Conservation (phyloP, 495 filamentous ascomycete species). For the Aspergillus biplanus region DNA sequence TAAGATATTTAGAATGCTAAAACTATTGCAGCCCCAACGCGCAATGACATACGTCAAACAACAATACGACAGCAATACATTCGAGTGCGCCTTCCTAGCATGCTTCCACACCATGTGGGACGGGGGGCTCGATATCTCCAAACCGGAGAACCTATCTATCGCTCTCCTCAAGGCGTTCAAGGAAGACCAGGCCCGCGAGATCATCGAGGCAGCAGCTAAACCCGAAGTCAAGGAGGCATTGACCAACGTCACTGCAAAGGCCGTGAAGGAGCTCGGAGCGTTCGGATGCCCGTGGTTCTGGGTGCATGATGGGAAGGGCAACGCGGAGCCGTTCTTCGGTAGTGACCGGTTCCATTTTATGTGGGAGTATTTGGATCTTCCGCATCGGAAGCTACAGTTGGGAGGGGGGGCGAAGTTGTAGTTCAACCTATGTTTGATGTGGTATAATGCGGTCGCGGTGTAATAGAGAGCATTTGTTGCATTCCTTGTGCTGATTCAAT, state of each 20-base stretch:
- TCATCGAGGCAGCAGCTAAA: constrained; percentile 51
- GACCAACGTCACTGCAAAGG: constrained; percentile 59
- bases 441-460: too few species aligned
- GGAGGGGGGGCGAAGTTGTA: not conserved
- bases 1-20: too few species aligned
- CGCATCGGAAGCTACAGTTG: constrained; percentile 36
- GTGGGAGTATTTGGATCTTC: constrained; percentile 45
- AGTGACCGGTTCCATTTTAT: constrained; percentile 66
- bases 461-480: too few species aligned
- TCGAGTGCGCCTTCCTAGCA: constrained; percentile 45
- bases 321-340: constrained; percentile 73
- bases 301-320: constrained; percentile 61
- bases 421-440: too few species aligned
- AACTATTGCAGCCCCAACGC: constrained; percentile 58
- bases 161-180: constrained; percentile 42
- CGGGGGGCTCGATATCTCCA: constrained; percentile 50
- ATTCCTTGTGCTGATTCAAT: too few species aligned
- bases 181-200: constrained; percentile 47
- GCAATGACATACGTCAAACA: constrained; percentile 66
- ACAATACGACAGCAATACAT: constrained; percentile 43
- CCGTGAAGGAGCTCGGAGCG: constrained; percentile 61
- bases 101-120: constrained; percentile 55
- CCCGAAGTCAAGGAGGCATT: constrained; percentile 63
- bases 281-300: constrained; percentile 79
- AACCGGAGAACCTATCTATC: constrained; percentile 41